Evolutionary conservation across 1,139 yeast species (phyloP).

Genomic region (Kurtzmaniella quercitrusa): DNA sequence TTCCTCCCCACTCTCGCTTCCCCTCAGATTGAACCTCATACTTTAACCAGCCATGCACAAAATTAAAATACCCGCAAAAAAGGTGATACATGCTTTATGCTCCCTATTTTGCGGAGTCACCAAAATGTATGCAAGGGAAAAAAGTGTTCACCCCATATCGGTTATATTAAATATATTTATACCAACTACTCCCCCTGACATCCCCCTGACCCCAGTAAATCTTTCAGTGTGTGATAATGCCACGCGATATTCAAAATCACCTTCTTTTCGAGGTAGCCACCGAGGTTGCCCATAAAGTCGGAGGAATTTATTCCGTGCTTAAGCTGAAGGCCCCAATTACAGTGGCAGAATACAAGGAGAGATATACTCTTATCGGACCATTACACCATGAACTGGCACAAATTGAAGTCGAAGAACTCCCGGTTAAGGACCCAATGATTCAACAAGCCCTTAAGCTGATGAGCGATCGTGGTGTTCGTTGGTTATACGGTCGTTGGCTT

Average conservation of each 20-base stretch:
- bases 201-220: background rate
- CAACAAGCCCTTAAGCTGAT: constrained; percentile 65
- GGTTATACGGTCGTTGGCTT: constrained; percentile 93
- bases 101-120: constrained; percentile 1
- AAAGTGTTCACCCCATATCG: background rate
- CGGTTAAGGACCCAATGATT: constrained; percentile 59
- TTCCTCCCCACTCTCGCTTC: background rate
- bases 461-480: constrained; percentile 75
- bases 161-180: background rate
- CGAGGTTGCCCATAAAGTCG: constrained; percentile 96
- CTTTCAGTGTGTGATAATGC: constrained; percentile 33
- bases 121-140: constrained; percentile 1
- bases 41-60: background rate
- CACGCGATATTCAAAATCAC: constrained; percentile 77
- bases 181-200: background rate
- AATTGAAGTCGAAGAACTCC: constrained; percentile 88
- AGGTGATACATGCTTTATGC: background rate
- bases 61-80: background rate
- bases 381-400: constrained; percentile 77
- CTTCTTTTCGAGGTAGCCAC: constrained; percentile 92
- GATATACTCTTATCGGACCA: constrained; percentile 88
- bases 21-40: background rate
- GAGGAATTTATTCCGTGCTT: constrained; percentile 95
- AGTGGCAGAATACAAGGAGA: constrained; percentile 84
- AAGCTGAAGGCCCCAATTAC: constrained; percentile 97